These are phyloP conservation scores for Trametes coccinea DNA, from an alignment of 768 basidiomycete genomes.

Conservation along the genomic window DNA sequence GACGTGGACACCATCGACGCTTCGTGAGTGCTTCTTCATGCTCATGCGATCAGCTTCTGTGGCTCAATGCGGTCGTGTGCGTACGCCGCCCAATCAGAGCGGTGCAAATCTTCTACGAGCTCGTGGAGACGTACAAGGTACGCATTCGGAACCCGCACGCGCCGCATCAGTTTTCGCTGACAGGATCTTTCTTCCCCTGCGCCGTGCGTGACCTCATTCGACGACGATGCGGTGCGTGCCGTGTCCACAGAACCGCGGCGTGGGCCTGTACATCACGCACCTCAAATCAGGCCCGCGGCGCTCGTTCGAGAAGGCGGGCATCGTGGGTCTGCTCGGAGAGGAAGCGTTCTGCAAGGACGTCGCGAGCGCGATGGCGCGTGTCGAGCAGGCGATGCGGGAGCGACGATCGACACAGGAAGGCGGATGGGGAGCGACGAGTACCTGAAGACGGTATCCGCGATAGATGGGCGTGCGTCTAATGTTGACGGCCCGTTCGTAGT, in stretches of 20 bases:
- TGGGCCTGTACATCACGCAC: slow-evolving; percentile 48
- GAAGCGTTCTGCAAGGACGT: slow-evolving; percentile 47
- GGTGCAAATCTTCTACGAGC: slow-evolving; percentile 78
- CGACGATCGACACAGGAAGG: not conserved
- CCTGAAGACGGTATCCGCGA: not conserved
- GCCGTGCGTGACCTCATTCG: not conserved
- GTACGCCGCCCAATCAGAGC: slow-evolving; percentile 48
- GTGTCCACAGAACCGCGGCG: slow-evolving; percentile 41
- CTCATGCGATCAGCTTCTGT: not conserved
- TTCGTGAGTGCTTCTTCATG: slow-evolving; percentile 54
- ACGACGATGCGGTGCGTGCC: not conserved
- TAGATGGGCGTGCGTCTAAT: not conserved
- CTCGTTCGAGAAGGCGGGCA: slow-evolving; percentile 46
- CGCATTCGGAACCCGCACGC: slow-evolving; percentile 6
- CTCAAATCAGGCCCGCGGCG: slow-evolving; percentile 38
- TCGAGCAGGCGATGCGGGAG: slow-evolving; percentile 33
- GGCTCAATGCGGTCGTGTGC: too few species aligned
- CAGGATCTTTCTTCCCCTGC: not conserved
- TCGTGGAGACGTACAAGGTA: slow-evolving; percentile 78
- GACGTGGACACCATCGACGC: slow-evolving; percentile 92
- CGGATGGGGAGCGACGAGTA: not conserved
- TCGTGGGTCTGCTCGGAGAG: slow-evolving; percentile 44
- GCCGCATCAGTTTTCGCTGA: not conserved
- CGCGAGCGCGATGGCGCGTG: slow-evolving; percentile 41
- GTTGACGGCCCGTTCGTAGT: not conserved